A percentile compares a stretch with the other conserved stretches of the same genome.
Conservation (phyloP, 2,329 filamentous ascomycete genomes). For the Ophiocordyceps camponoti-leonardi region DNA sequence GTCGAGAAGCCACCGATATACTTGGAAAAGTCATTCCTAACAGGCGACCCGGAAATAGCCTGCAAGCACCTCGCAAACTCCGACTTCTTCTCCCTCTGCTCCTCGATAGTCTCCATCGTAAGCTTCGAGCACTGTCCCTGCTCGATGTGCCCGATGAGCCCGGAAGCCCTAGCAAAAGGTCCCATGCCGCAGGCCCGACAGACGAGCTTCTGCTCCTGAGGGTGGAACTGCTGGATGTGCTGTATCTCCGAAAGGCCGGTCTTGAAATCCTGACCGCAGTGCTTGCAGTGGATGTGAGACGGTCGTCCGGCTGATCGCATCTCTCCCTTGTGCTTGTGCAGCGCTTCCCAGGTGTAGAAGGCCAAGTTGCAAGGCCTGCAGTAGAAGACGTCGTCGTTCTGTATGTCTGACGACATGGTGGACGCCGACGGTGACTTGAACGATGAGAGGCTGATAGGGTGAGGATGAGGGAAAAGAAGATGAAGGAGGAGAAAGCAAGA, state of each 20-base stretch:
- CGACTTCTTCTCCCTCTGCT: conserved; percentile 18
- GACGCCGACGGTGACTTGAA: no score
- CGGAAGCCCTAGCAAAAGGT: conserved; percentile 18
- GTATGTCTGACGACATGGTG: conserved; percentile 5
- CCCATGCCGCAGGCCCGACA: conserved; percentile 28
- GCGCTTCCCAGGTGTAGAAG: conserved; percentile 9
- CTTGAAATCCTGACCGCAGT: conserved; percentile 19
- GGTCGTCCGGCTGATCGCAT: conserved; percentile 8
- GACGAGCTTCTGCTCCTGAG: conserved; percentile 19
- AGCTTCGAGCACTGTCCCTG: conserved; percentile 19
- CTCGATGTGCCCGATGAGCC: conserved; percentile 29
- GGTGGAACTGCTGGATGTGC: conserved; percentile 14
- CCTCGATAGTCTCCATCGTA: conserved; percentile 12
- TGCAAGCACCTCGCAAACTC: conserved; percentile 16
- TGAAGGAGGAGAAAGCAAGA: no score
- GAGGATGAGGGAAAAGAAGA: no score
- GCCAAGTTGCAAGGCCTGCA: conserved; percentile 13
- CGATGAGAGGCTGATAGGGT: no score
- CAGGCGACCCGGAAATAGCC: conserved; percentile 8
- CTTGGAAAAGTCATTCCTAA: conserved; percentile 11
- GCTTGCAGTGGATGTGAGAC: conserved; percentile 18
- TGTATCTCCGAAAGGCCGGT: conserved; percentile 12
- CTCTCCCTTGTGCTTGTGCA: conserved; percentile 13
- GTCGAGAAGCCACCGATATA: conserved; percentile 2
- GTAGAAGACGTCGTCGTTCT: conserved; percentile 5